A percentile compares a stretch with the other conserved stretches of the same genome.
phyloP scores from a whole-genome alignment of 2,329 filamentous ascomycete species.

The Amylocarpus encephaloides region DNA sequence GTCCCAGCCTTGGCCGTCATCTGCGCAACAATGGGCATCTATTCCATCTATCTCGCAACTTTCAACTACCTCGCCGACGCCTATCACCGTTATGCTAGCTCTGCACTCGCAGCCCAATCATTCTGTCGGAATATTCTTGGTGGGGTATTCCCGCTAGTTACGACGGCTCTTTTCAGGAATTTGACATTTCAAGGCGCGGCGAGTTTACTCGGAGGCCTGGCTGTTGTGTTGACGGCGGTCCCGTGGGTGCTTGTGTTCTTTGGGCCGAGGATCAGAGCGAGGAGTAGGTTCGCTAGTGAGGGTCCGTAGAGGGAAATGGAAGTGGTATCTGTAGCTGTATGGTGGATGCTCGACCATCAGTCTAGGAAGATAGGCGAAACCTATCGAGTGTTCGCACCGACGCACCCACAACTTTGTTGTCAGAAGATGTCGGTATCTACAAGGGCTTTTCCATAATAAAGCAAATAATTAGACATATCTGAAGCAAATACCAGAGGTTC shows the following conservation, averaged over 20 bases:
- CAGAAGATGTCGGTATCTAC: too few species aligned
- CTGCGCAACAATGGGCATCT: slow-evolving; percentile 78
- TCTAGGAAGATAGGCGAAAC: too few species aligned
- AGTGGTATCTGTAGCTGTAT: too few species aligned
- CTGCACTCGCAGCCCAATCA: slow-evolving; percentile 77
- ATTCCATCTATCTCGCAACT: slow-evolving; percentile 76
- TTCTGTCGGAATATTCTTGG: slow-evolving; percentile 81
- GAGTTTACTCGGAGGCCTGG: slow-evolving; percentile 70
- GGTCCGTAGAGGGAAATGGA: too few species aligned
- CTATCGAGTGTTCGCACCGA: too few species aligned
- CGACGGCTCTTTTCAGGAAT: slow-evolving; percentile 63
- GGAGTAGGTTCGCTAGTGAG: slow-evolving; percentile 63
- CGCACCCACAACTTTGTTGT: too few species aligned
- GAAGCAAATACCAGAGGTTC: too few species aligned
- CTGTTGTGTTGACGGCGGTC: slow-evolving; percentile 60
- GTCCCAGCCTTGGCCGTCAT: slow-evolving; percentile 63
- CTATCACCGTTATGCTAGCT: slow-evolving; percentile 79
- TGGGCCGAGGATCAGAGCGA: slow-evolving; percentile 66
- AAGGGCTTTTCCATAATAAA: too few species aligned
- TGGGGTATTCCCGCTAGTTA: slow-evolving; percentile 74
- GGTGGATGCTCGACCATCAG: too few species aligned
- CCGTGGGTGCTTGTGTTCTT: slow-evolving; percentile 81
- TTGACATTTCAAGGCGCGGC: slow-evolving; percentile 67
- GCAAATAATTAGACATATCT: too few species aligned
- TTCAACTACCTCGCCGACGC: slow-evolving; percentile 92